Percentiles rank a stretch among this genome's conserved stretches.
phyloP scores from a whole-genome alignment of 2,329 filamentous ascomycete species.

The Coniochaeta hoffmannii region DNA sequence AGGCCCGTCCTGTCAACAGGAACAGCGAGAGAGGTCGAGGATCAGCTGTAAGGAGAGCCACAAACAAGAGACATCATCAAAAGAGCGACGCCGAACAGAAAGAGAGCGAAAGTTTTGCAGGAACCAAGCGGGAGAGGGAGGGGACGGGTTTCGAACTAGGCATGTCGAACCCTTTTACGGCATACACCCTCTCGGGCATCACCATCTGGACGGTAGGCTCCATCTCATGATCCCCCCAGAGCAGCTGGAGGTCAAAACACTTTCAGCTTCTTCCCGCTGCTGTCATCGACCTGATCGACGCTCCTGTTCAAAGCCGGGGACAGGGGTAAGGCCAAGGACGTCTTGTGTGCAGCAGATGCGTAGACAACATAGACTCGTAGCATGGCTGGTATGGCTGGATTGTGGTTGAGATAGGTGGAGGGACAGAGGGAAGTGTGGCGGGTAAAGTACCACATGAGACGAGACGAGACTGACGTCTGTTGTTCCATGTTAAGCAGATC shows the following conservation, averaged over 20 bases:
- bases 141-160: background rate
- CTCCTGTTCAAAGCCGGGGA: background rate
- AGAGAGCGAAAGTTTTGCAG: constrained; percentile 2
- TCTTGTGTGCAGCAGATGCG: background rate
- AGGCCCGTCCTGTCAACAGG: background rate
- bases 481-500: constrained; percentile 19
- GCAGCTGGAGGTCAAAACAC: background rate
- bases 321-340: background rate
- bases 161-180: background rate
- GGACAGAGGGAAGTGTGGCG: background rate
- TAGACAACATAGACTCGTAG: background rate
- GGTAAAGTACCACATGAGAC: constrained; percentile 16
- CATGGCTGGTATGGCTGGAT: constrained; percentile 9
- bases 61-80: constrained; percentile 2
- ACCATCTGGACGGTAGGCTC: background rate
- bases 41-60: background rate
- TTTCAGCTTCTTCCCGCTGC: background rate
- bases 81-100: background rate
- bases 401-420: background rate
- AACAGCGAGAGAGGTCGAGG: background rate
- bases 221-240: background rate
- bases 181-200: background rate
- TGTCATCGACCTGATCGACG: background rate
- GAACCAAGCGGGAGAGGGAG: background rate
- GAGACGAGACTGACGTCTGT: constrained; percentile 4